Evolutionary conservation across 495 filamentous ascomycete genomes (phyloP).

Genomic region (Penicillium bialowiezense): DNA sequence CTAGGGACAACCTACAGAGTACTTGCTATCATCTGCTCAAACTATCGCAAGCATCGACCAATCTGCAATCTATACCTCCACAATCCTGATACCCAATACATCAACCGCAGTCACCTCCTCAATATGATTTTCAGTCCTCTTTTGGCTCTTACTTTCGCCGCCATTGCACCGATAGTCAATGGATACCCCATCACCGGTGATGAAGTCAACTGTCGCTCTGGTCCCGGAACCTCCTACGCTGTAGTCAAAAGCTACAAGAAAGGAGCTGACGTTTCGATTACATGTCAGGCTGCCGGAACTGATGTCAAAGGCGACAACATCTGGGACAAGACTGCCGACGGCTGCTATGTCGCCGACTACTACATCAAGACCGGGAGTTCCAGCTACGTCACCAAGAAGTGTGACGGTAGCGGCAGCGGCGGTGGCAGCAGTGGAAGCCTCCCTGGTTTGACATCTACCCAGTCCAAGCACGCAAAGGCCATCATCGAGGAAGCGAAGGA

Average conservation of each 20-base stretch:
- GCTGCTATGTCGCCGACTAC: constrained; percentile 18
- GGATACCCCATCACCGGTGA: constrained; percentile 11
- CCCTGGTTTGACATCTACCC: constrained; percentile 12
- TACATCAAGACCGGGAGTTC: constrained; percentile 9
- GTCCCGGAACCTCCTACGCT: constrained; percentile 14
- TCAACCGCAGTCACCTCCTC: not conserved
- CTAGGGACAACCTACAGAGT: not conserved
- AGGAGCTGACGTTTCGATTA: constrained; percentile 8
- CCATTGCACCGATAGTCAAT: constrained; percentile 7
- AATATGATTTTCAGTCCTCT: constrained; percentile 11
- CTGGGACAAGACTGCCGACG: constrained; percentile 18
- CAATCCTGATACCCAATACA: no score
- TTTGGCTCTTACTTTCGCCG: constrained; percentile 7
- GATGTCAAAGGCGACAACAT: constrained; percentile 12
- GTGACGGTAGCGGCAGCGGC: not conserved
- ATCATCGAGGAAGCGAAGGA: constrained; percentile 16
- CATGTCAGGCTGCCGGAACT: constrained; percentile 14
- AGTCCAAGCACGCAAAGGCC: constrained; percentile 15
- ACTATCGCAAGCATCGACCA: not conserved
- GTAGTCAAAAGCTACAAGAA: constrained; percentile 16
- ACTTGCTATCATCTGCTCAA: not conserved
- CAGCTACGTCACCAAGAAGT: constrained; percentile 5
- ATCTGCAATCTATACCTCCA: not conserved
- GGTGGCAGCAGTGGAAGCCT: constrained; percentile 6
- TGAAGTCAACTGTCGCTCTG: constrained; percentile 15